phyloP scores from a whole-genome alignment of 306 rosid species.

The Corylus avellana region DNA sequence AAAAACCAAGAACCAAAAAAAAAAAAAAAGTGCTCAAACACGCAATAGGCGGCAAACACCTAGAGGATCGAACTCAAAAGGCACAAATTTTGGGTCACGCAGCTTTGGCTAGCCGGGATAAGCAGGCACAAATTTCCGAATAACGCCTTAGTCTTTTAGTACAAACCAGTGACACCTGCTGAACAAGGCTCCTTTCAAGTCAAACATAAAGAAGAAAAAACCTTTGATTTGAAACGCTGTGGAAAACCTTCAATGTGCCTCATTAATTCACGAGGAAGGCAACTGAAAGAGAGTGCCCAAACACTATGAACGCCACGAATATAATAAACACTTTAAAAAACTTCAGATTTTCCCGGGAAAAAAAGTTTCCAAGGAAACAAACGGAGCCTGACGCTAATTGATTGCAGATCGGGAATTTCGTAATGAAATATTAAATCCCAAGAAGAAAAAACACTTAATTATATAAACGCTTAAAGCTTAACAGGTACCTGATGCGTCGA shows the following conservation, averaged over 20 bases:
- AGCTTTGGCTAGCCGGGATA: neutral
- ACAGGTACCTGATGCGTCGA: conserved; percentile 30
- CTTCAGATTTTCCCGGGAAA: neutral
- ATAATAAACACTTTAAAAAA: neutral
- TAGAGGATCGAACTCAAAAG: neutral
- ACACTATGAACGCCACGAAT: neutral
- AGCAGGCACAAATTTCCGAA: neutral
- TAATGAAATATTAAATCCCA: neutral
- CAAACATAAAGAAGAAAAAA: too few species aligned
- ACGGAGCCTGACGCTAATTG: neutral
- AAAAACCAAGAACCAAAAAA: neutral
- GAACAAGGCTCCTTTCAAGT: too few species aligned
- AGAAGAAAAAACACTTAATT: neutral
- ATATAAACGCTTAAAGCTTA: neutral
- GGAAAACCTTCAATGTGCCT: too few species aligned
- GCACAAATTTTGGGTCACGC: neutral
- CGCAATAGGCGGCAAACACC: neutral
- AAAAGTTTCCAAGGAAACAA: conserved; percentile 4
- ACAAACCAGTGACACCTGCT: too few species aligned
- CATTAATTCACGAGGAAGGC: neutral
- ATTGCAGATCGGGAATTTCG: neutral
- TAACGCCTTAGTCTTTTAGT: too few species aligned
- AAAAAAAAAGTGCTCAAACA: neutral
- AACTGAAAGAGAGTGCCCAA: neutral
- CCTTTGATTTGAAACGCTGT: too few species aligned